Percentiles rank a stretch among this genome's conserved stretches.
These are phyloP conservation scores for Neospora caninum DNA, from an alignment of 169 alveolate species.

Conservation along the genomic window DNA sequence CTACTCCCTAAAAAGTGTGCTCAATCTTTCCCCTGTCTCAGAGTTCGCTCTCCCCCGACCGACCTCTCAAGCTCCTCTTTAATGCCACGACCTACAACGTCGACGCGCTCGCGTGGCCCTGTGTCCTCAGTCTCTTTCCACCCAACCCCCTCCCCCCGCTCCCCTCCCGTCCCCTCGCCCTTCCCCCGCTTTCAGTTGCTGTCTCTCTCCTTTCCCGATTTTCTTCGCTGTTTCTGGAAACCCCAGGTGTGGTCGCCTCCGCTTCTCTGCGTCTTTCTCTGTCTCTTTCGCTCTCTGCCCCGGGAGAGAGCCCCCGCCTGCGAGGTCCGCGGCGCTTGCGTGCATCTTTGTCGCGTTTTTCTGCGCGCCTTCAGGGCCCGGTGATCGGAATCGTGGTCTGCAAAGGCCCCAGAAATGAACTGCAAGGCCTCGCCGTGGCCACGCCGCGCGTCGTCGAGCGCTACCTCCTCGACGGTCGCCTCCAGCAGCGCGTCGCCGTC, in stretches of 20 bases:
- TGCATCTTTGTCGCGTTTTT: neutral
- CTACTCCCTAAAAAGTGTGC: no score
- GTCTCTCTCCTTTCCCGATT: neutral
- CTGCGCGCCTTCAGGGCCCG: constrained; percentile 33
- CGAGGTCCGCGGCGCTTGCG: no score
- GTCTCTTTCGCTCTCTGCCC: no score
- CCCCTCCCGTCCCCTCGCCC: no score
- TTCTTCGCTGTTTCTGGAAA: neutral
- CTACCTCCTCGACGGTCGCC: constrained; percentile 32
- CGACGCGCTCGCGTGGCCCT: no score
- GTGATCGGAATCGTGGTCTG: constrained; percentile 45
- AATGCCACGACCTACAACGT: no score
- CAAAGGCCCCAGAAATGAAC: constrained; percentile 53
- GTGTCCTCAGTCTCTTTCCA: no score
- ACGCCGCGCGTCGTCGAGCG: constrained; percentile 53
- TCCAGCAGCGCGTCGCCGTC: constrained; percentile 47
- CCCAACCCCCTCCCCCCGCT: no score
- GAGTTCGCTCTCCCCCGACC: no score
- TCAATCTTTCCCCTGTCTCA: no score
- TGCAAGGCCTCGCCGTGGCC: constrained; percentile 49
- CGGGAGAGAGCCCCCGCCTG: no score
- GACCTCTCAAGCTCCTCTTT: no score
- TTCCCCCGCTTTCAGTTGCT: neutral
- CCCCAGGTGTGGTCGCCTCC: neutral
- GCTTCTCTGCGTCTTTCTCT: neutral